Evolutionary conservation across 2,329 filamentous ascomycete species (phyloP).

Genomic region (Boeremia exigua): DNA sequence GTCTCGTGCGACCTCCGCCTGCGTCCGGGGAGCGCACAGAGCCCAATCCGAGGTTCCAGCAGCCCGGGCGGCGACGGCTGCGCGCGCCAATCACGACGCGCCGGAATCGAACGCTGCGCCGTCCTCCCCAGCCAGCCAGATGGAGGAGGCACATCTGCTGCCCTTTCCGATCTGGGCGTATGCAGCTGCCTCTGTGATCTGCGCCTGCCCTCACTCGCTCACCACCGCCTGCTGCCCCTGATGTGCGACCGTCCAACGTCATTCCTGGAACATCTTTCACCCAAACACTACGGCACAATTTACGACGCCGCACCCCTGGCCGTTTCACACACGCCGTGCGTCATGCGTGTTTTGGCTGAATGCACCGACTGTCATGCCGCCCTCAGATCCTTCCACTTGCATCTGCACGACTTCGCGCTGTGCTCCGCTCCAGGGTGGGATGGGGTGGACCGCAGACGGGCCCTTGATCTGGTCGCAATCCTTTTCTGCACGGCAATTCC

Average conservation of each 20-base stretch:
- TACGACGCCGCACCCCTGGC: constrained; percentile 5
- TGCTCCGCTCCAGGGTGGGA: constrained; percentile 13
- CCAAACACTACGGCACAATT: constrained; percentile 12
- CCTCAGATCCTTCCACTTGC: constrained; percentile 24
- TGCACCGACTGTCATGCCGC: constrained; percentile 24
- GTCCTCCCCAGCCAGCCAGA: not conserved
- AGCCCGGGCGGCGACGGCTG: constrained; percentile 12
- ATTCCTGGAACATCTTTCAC: constrained; percentile 8
- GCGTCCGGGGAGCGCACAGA: constrained; percentile 10
- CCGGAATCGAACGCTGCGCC: constrained; percentile 1
- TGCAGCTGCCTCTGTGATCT: constrained; percentile 13
- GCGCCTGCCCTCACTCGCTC: not conserved
- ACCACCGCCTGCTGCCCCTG: constrained; percentile 5
- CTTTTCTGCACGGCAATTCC: constrained; percentile 14
- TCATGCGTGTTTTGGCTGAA: constrained; percentile 22
- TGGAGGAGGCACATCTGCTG: constrained; percentile 6
- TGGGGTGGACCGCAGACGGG: constrained; percentile 14
- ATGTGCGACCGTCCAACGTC: constrained; percentile 3
- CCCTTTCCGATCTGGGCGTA: constrained; percentile 3
- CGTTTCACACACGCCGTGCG: constrained; percentile 12
- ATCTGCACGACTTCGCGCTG: constrained; percentile 20
- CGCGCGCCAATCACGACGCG: constrained; percentile 16
- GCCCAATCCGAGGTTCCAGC: constrained; percentile 10
- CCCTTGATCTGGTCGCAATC: constrained; percentile 14
- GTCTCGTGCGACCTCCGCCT: constrained; percentile 3